phyloP scores from a whole-genome alignment of 1,139 yeast genomes.

The Geotrichum klebahnii region DNA sequence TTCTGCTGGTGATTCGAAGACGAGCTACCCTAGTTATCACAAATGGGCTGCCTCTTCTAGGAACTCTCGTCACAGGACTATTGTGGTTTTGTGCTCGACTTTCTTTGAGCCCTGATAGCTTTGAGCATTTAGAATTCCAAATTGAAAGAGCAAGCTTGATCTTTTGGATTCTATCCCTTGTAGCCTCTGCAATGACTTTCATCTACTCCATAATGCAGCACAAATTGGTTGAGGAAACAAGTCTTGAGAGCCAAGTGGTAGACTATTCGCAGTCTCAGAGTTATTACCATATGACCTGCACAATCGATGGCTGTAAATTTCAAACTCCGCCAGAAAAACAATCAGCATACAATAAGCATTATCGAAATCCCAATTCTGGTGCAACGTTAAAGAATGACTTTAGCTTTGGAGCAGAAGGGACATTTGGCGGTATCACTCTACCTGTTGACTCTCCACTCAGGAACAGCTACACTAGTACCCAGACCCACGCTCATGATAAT shows the following conservation, averaged over 20 bases:
- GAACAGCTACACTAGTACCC: no score
- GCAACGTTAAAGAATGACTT: no score
- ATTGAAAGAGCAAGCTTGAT: slow-evolving; percentile 9
- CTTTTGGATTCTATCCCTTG: slow-evolving; percentile 12
- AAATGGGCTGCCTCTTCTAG: slow-evolving; percentile 13
- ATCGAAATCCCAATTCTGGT: no score
- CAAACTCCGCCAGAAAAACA: no score
- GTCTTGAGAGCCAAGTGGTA: slow-evolving; percentile 13
- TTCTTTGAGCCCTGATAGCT: neutral
- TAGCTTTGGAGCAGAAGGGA: no score
- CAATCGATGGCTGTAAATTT: no score
- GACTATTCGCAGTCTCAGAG: neutral
- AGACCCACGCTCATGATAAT: no score
- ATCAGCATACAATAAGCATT: no score
- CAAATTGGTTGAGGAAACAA: neutral
- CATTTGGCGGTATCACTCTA: no score
- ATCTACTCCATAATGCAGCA: slow-evolving; percentile 11
- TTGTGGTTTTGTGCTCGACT: slow-evolving; percentile 12
- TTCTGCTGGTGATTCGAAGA: slow-evolving; percentile 7
- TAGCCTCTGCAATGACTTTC: slow-evolving; percentile 6
- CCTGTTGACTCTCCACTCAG: no score
- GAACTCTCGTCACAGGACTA: slow-evolving; percentile 10
- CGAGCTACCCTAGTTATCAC: slow-evolving; percentile 1
- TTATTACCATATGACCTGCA: neutral
- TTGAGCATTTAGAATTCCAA: neutral